phyloP scores from a whole-genome alignment of 305 asterid species.

The Fraxinus dipetala region DNA sequence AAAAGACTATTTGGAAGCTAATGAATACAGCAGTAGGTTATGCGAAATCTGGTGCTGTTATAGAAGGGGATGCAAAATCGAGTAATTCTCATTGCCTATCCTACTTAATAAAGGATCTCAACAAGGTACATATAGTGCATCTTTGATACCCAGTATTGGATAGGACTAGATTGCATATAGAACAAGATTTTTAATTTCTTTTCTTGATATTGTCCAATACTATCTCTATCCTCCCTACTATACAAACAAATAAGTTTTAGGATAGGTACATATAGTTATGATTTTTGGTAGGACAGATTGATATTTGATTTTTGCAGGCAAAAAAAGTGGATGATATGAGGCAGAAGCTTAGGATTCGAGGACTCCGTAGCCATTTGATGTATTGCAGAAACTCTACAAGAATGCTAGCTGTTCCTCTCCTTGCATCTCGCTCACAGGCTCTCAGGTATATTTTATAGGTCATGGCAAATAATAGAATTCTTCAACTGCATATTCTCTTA shows the following conservation, averaged over 20 bases:
- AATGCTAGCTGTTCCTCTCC: constrained; percentile 78
- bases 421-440: constrained; percentile 87
- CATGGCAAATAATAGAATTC: neutral
- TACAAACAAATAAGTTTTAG: neutral
- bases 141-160: neutral
- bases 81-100: constrained; percentile 76
- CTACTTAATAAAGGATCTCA: constrained; percentile 58
- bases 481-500: neutral
- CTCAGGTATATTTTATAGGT: constrained; percentile 48
- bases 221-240: neutral
- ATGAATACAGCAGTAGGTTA: constrained; percentile 46
- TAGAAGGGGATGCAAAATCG: constrained; percentile 57
- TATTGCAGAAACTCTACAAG: constrained; percentile 76
- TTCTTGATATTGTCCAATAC: neutral
- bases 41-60: constrained; percentile 31
- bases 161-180: neutral
- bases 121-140: constrained; percentile 39
- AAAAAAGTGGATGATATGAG: constrained; percentile 77
- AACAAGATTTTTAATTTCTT: neutral
- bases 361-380: constrained; percentile 82
- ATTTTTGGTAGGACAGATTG: neutral
- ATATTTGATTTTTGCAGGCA: constrained; percentile 42
- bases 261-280: neutral
- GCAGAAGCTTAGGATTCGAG: constrained; percentile 87
- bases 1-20: constrained; percentile 76